A percentile compares a stretch with the other conserved stretches of the same genome.
These are phyloP conservation scores for Ambrosiella beaveri DNA, from an alignment of 2,329 filamentous ascomycete species.

Conservation along the genomic window DNA sequence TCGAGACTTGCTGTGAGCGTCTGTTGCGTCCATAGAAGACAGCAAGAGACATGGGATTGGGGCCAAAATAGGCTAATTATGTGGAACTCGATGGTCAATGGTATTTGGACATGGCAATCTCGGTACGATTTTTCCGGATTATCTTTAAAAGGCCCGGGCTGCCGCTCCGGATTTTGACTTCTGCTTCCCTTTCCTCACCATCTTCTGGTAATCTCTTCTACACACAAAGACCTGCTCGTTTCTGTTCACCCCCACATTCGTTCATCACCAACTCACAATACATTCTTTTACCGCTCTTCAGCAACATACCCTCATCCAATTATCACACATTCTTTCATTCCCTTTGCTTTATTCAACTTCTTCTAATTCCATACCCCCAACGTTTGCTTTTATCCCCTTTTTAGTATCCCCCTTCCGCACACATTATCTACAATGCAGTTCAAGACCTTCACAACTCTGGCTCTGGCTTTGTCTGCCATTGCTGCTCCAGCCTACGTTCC, in stretches of 20 bases:
- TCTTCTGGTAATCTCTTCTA: not conserved
- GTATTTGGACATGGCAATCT: not conserved
- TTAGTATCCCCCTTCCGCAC: not conserved
- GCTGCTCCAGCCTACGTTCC: slow-evolving; percentile 3
- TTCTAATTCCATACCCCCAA: not conserved
- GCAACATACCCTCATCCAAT: not conserved
- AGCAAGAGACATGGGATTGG: too few species aligned
- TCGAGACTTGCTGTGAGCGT: too few species aligned
- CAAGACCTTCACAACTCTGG: slow-evolving; percentile 3
- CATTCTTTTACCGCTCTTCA: not conserved
- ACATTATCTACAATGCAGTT: slow-evolving; percentile 6
- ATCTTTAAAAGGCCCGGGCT: not conserved
- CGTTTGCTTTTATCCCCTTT: not conserved
- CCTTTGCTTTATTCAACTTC: not conserved
- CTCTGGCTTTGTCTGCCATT: slow-evolving; percentile 4
- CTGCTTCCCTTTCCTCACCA: slow-evolving; percentile 2
- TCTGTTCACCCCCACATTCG: not conserved
- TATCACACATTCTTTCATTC: slow-evolving; percentile 5
- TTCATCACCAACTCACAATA: not conserved
- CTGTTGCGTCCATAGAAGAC: too few species aligned
- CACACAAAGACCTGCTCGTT: not conserved
- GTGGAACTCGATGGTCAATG: too few species aligned
- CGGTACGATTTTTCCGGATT: not conserved
- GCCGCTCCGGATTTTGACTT: not conserved
- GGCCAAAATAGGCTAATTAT: too few species aligned